Base-by-base conservation (phyloP, 2,329 filamentous ascomycete genomes). In the Neophaeococcomyces mojaviensis region DNA sequence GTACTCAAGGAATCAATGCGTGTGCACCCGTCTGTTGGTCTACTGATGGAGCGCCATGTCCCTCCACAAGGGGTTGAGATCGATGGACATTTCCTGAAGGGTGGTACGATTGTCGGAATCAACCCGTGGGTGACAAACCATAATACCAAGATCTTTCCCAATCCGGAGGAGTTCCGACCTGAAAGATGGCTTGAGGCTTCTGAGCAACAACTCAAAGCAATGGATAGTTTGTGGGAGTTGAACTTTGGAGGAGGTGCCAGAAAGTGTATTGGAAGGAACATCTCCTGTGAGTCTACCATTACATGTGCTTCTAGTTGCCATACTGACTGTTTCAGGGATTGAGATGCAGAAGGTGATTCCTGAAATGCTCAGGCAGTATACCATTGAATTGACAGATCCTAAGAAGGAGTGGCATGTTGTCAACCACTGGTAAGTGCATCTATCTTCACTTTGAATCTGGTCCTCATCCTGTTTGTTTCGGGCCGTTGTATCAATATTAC, bases 171-270 rank as follows among this genome's bases (percentile, higher is more conserved):
- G 0, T 74, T 67, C 49, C 51, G 57, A 16, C 71, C 71, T 0
- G 69, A 72, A 47, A 56, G 72, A 18, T 74, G 71, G 71, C 50
- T 73, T 2, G 61, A 64, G 3, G 61, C 54, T 9, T 52, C 49
- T 5, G 52, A 57, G 13, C 50, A 55, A 10, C 40, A 36, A 15
- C 35, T 58, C 16, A 58, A 59, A 40, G 37, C 47, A 22, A 63
- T 69, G 57, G 59, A 64, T 13, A 49, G 43, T 13, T 16, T 32
- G 8, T 35, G 33, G 30, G 20, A 51, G 31, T 41, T 55, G 39
- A 58, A 53, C 31, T 78, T 78, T 55, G 74, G 74, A 2, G 70
- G 69, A 3, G 74, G 75, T 0, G 65, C 71, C 3, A 58, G 74
- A 49, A 77, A 74, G 2, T 58, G 57, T 32, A 53, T 59, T 26